phyloP scores from a whole-genome alignment of 2,329 filamentous ascomycete species.

The Ascochyta viciae-villosae region DNA sequence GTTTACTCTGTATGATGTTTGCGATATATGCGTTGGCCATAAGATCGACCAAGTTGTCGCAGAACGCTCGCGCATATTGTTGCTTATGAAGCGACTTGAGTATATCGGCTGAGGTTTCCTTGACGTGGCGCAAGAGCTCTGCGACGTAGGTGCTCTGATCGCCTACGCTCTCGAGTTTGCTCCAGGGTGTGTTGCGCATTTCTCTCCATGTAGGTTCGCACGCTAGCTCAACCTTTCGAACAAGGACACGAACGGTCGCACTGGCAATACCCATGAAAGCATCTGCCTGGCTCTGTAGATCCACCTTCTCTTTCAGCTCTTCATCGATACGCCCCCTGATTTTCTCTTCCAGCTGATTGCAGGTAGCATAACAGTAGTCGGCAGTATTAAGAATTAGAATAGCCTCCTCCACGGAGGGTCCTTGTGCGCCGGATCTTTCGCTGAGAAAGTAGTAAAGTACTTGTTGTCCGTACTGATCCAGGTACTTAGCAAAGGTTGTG shows the following conservation, averaged over 20 bases:
- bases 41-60: conserved; percentile 92
- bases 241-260: conserved; percentile 81
- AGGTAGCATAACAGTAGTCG: conserved; percentile 95
- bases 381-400: conserved; percentile 93
- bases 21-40: conserved; percentile 79
- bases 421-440: conserved; percentile 63
- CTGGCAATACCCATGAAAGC: conserved; percentile 94
- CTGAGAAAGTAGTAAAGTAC: conserved; percentile 78
- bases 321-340: conserved; percentile 89
- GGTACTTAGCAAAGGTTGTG: conserved; percentile 85
- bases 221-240: conserved; percentile 80
- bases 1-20: conserved; percentile 87
- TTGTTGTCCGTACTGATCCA: conserved; percentile 94
- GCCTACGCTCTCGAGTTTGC: conserved; percentile 87
- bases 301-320: conserved; percentile 75
- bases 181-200: conserved; percentile 97
- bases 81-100: conserved; percentile 82
- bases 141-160: conserved; percentile 93
- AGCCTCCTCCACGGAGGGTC: conserved; percentile 74
- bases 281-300: conserved; percentile 91
- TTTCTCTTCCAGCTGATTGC: conserved; percentile 91
- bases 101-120: conserved; percentile 75
- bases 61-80: conserved; percentile 93
- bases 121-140: conserved; percentile 77
- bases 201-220: conserved; percentile 92